Evolutionary conservation across 83 land plant genomes (phyloP), one percentile per base, ranked within the genome.

Genomic region (Thuja plicata): DNA sequence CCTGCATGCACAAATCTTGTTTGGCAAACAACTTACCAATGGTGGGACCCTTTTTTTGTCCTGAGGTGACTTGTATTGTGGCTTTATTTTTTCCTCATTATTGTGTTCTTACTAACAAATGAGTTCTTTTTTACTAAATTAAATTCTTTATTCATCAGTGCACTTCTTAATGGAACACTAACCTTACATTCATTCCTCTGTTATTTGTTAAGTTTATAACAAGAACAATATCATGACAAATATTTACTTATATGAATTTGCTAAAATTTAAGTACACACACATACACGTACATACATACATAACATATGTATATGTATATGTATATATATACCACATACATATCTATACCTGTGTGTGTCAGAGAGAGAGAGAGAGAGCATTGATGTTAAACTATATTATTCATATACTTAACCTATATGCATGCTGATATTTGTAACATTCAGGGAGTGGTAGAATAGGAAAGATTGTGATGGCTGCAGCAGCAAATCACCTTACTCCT

Each of bases 401-500:
- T 86, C 41, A 35, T 86, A 13, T 57, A 86, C 10, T 11, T 86
- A 34, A 21, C 5, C 5, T 57, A 9, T 24, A 48, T 43, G 46
- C 24, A 21, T 41, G n/a, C 32, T 50, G 24, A 9, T 15, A 85
- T 50, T 85, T 85, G 89, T 50, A 21, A 76, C 41, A 15, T 87
- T 76, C 92, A 98, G 99, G 99, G 24, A 95, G 91, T 89, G 87
- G 92, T n/a, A 95, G 88, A 91, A 92, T 98, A 19, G 99, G 96
- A n/a, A 94, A 95, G 41, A 95, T 98, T 80, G 91, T 98, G 87
- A 94, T 97, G 98, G 86, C 95, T 86, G 99, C 99, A 86, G 99
- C 99, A 87, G 97, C 98, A 73, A 97, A 98, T 94, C 98, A 97
- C 87, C 95, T 98, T 34, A 98, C 99, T 37, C 99, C 99, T n/a